These are phyloP conservation scores for Echinosophora koreensis DNA, from an alignment of 306 rosid genomes.

Conservation along the genomic window DNA sequence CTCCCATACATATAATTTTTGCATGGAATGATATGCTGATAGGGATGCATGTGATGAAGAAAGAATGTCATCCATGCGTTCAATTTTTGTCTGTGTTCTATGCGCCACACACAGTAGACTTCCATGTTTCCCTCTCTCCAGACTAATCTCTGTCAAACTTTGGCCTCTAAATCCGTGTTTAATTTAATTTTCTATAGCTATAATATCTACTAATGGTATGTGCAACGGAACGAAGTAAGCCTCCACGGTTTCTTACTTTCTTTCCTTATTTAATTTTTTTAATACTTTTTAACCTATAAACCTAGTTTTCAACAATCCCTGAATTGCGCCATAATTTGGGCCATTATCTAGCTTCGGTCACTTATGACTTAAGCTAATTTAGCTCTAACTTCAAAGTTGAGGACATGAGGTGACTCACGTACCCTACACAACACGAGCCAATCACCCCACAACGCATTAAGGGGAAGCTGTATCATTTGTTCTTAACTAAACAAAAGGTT, in stretches of 20 bases:
- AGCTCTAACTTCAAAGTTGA: constrained; percentile 57
- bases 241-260: not conserved
- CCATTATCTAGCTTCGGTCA: constrained; percentile 57
- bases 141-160: constrained; percentile 48
- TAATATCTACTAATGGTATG: constrained; percentile 39
- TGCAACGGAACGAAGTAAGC: constrained; percentile 27
- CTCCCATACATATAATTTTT: not conserved
- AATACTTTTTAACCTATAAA: constrained; percentile 1
- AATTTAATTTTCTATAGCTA: constrained; percentile 27
- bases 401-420: constrained; percentile 37
- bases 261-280: not conserved
- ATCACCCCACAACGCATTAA: constrained; percentile 39
- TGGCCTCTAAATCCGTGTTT: constrained; percentile 45
- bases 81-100: constrained; percentile 67
- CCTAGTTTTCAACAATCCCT: constrained; percentile 78
- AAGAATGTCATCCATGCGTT: constrained; percentile 38
- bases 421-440: constrained; percentile 37
- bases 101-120: constrained; percentile 45
- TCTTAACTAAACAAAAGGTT: constrained; percentile 12
- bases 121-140: constrained; percentile 72
- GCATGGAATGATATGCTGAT: constrained; percentile 29
- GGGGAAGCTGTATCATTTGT: constrained; percentile 41
- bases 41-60: constrained; percentile 40
- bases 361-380: constrained; percentile 40
- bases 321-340: constrained; percentile 85